Evolutionary conservation across 768 basidiomycete genomes (phyloP).

Genomic region (Psilocybe azurescens): DNA sequence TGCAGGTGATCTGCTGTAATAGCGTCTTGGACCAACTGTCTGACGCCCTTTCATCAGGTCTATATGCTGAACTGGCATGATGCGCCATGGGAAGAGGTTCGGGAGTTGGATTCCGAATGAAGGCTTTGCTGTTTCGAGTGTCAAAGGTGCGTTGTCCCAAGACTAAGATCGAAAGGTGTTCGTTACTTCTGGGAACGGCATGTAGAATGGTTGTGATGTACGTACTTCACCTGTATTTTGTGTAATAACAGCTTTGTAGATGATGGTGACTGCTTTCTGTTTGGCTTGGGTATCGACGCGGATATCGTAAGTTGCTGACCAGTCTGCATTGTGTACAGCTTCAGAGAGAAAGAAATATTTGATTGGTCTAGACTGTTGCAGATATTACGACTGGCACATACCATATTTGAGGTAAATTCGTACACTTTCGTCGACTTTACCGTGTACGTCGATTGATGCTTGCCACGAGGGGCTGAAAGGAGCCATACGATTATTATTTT

Average conservation of each 20-base stretch:
- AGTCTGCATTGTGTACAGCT: slow-evolving; percentile 25
- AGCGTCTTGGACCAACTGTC: too few relatives aligned
- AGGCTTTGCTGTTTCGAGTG: slow-evolving; percentile 40
- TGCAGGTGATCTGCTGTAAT: too few relatives aligned
- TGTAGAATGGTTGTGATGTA: slow-evolving; percentile 20
- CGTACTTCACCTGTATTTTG: slow-evolving; percentile 45
- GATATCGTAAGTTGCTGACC: slow-evolving; percentile 44
- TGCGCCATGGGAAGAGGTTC: slow-evolving; percentile 31
- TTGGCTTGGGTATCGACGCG: slow-evolving; percentile 40
- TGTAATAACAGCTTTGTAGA: slow-evolving; percentile 44
- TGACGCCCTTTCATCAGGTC: too few relatives aligned
- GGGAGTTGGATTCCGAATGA: slow-evolving; percentile 37
- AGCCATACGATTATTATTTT: slow-evolving; percentile 14
- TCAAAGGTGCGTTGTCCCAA: slow-evolving; percentile 39
- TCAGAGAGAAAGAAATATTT: not conserved
- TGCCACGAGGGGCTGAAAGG: slow-evolving; percentile 11
- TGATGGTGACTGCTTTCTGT: slow-evolving; percentile 32
- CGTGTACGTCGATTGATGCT: slow-evolving; percentile 35
- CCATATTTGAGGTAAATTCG: slow-evolving; percentile 40
- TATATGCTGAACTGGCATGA: not conserved
- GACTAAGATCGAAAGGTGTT: slow-evolving; percentile 22
- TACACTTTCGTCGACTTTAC: slow-evolving; percentile 33
- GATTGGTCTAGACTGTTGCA: not conserved
- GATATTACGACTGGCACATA: slow-evolving; percentile 10
- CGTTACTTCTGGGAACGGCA: not conserved